A percentile compares a stretch with the other conserved stretches of the same genome.
These are phyloP conservation scores for Mallotus repandus DNA, from an alignment of 441 rosid genomes.

Conservation along the genomic window DNA sequence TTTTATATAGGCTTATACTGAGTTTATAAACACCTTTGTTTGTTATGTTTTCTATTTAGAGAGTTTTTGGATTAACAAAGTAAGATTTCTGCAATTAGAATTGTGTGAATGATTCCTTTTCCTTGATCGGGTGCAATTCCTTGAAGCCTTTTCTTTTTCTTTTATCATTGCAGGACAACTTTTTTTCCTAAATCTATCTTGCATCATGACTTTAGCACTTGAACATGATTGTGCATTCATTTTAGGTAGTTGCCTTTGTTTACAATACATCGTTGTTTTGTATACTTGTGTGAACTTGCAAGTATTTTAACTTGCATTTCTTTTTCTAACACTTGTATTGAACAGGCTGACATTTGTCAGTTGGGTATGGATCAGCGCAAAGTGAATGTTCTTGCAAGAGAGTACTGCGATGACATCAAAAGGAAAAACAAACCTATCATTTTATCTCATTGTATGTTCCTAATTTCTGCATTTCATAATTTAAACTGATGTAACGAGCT, in stretches of 20 bases:
- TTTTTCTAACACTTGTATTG: neutral
- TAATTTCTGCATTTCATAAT: neutral
- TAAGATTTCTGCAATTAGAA: too few relatives aligned
- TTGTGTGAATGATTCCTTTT: too few relatives aligned
- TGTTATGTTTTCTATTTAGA: too few relatives aligned
- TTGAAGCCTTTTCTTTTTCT: too few relatives aligned
- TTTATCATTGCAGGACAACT: too few relatives aligned
- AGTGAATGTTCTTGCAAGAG: conserved; percentile 81
- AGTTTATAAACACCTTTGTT: too few relatives aligned
- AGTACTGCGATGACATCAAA: conserved; percentile 81
- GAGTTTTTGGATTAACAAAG: too few relatives aligned
- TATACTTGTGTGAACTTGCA: neutral
- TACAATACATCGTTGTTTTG: neutral
- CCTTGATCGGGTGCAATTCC: too few relatives aligned
- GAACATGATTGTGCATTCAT: neutral
- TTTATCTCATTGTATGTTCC: conserved; percentile 68
- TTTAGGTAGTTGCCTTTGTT: neutral
- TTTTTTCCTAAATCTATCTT: too few relatives aligned
- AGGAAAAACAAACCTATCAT: conserved; percentile 83
- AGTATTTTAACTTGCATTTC: conserved; percentile 1
- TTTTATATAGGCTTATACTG: too few relatives aligned
- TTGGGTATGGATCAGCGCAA: conserved; percentile 93
- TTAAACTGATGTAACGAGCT: neutral
- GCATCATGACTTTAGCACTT: neutral
- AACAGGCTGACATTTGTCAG: conserved; percentile 90